Evolutionary conservation across 78 protist species (phyloP).

Genomic region (Chrysochromulina parva): DNA sequence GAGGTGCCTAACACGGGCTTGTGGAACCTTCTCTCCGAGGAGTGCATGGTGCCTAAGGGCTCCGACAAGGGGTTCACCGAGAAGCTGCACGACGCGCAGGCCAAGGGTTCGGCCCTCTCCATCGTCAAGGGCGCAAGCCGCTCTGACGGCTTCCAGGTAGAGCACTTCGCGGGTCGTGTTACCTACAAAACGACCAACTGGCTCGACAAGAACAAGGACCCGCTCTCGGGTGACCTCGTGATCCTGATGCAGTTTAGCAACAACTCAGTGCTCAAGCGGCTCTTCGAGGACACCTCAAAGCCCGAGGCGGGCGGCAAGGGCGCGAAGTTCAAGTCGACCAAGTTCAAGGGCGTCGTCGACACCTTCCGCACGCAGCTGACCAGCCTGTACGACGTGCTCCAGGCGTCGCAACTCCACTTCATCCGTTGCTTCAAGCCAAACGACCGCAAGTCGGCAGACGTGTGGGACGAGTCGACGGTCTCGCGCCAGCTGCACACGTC

Average conservation of each 20-base stretch:
- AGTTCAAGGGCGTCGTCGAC: slow-evolving; percentile 45
- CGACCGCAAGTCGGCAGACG: slow-evolving; percentile 54
- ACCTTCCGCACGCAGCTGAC: neutral
- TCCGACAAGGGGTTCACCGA: slow-evolving; percentile 52
- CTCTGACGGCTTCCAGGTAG: too few relatives aligned
- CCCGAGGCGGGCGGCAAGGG: neutral
- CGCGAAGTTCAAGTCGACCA: neutral
- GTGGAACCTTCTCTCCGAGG: slow-evolving; percentile 54
- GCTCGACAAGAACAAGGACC: too few relatives aligned
- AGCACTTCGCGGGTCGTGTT: too few relatives aligned
- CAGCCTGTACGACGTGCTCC: too few relatives aligned
- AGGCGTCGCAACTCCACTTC: too few relatives aligned
- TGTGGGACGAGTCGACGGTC: neutral
- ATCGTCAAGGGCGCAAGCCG: neutral
- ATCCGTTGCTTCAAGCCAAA: slow-evolving; percentile 66
- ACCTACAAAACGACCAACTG: too few relatives aligned
- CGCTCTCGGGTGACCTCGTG: too few relatives aligned
- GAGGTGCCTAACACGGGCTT: neutral
- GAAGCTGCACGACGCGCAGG: slow-evolving; percentile 35
- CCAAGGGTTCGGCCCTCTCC: neutral
- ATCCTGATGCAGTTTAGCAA: too few relatives aligned
- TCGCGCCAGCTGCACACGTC: neutral
- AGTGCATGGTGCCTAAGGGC: slow-evolving; percentile 72
- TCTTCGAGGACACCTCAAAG: neutral
- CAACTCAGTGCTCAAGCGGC: too few relatives aligned